Conservation (phyloP, 495 filamentous ascomycete genomes). For the Lepidopterella palustris region DNA sequence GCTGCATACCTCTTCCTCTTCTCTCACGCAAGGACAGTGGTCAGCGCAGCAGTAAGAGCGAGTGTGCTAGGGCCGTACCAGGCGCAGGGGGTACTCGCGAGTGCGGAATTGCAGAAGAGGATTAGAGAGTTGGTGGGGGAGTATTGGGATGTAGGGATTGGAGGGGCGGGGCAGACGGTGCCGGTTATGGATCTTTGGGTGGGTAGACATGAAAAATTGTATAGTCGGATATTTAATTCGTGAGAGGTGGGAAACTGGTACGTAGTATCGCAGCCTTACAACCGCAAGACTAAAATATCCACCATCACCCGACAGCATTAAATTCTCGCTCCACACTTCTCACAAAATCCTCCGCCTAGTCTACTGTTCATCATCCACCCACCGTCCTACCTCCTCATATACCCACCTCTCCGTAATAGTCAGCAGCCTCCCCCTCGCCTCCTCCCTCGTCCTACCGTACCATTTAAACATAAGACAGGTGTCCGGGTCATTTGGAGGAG, state of each 20-base stretch:
- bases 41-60: conserved; percentile 84
- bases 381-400: no score
- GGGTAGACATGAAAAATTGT: conserved; percentile 88
- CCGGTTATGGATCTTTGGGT: conserved; percentile 90
- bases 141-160: conserved; percentile 52
- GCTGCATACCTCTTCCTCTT: conserved; percentile 81
- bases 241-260: conserved; percentile 24
- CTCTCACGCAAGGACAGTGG: conserved; percentile 78
- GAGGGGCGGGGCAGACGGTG: conserved; percentile 79
- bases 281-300: no score
- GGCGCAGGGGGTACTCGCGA: conserved; percentile 75
- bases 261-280: no score
- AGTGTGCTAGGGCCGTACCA: conserved; percentile 90
- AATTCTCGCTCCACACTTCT: no score
- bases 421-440: no score
- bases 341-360: no score
- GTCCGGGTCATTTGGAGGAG: no score
- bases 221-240: conserved; percentile 93
- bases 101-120: conserved; percentile 51
- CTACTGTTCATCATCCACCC: no score
- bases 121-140: conserved; percentile 56
- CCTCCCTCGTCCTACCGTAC: no score
- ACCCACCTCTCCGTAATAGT: no score
- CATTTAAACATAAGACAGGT: no score
- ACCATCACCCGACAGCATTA: no score